These are phyloP conservation scores for Selenicereus undatus DNA, from an alignment of 148 eudicot species.

Conservation along the genomic window DNA sequence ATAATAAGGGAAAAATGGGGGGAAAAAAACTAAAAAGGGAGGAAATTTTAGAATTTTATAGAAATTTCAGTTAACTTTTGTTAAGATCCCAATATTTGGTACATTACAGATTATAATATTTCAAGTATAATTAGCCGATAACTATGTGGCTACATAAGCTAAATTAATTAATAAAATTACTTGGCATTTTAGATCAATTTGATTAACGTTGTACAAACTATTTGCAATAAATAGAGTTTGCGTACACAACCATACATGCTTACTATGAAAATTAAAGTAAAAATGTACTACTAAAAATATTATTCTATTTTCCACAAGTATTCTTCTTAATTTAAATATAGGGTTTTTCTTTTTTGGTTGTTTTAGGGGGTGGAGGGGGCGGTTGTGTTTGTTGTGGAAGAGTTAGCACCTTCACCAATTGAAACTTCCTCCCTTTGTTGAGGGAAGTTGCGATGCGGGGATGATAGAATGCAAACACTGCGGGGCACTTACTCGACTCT, in stretches of 20 bases:
- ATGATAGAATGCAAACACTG: not conserved
- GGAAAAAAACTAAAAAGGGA: not conserved
- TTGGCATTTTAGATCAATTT: too few species aligned
- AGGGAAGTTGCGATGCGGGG: conserved; percentile 24
- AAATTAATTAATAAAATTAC: too few species aligned
- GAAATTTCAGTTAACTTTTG: not conserved
- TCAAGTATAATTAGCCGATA: too few species aligned
- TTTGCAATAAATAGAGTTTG: too few species aligned
- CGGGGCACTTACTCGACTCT: not conserved
- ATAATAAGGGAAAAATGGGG: too few species aligned
- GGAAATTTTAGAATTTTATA: not conserved
- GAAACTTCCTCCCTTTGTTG: not conserved
- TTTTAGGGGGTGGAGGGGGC: not conserved
- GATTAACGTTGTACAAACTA: too few species aligned
- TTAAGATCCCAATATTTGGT: too few species aligned
- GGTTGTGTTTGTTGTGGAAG: not conserved
- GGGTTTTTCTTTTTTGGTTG: not conserved
- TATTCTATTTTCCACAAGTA: not conserved
- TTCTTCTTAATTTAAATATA: not conserved
- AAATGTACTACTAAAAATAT: not conserved
- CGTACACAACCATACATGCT: too few species aligned
- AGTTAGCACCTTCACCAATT: conserved; percentile 20
- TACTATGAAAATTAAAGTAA: too few species aligned
- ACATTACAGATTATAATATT: not conserved
- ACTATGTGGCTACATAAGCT: too few species aligned